Evolutionary conservation across 2,329 filamentous ascomycete genomes (phyloP), one percentile per base, ranked within the genome.

Genomic region (Fusarium falciforme): DNA sequence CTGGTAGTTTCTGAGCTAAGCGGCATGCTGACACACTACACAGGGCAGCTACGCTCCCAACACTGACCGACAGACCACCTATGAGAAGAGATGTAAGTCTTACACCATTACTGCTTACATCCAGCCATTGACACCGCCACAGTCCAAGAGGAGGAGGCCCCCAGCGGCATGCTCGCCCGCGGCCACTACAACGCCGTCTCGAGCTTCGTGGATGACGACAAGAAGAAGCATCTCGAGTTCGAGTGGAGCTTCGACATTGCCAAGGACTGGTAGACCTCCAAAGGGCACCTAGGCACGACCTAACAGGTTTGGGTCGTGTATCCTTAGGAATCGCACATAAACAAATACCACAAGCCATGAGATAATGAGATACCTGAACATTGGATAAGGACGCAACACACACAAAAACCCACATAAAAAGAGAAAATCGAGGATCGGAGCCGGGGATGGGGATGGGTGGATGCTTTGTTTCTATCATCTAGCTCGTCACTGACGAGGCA

Each of bases 211-310:
- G 96, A 99, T 82, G 96, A 99, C 80, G 96, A 99, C 86, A 93
- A 96, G 83, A 92, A 94, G 84, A 92, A 89, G 74, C 95, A 99
- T 84, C 88, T 99, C 73, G 89, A 93, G 82, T 99, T 99, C 83
- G 93, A 97, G 80, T 99, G 96, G 96, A 91, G 92, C 71, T 98
- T 99, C 80, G 93, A 98, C 81, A 98, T 99, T 83, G 89, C 93
- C 85, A 99, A 98, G 90, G 94, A 98, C 82, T 98, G 96, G 96
- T 94, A 91, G 76, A 78, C 36, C 25, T 35, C 59, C 31, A 20
- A 35, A 35, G 20, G 40, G 11, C 40, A 55, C 64, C 16, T 57
- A 33, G 61, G 57, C 59, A 65, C 64, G 40, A 40, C 57, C 59
- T 63, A 33, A 68, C 66, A 72, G 64, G 55, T 40, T 59, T 64